Base-by-base conservation (phyloP, 495 filamentous ascomycete genomes). In the Lasiosphaeria ovina region DNA sequence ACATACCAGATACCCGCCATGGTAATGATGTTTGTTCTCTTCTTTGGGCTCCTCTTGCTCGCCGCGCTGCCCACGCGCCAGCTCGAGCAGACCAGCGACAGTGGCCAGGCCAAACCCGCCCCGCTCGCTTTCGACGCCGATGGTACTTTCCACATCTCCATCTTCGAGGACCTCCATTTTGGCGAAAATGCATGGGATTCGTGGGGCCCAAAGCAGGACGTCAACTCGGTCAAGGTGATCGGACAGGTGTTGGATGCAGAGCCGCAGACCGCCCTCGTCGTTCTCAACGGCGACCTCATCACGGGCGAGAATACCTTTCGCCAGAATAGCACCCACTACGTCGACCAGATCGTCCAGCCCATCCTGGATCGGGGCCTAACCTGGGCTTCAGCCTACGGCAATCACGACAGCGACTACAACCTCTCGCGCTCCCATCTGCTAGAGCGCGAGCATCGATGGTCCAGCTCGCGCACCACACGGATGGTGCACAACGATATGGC, bases 281-380 rank as follows among this genome's bases (percentile, higher is more conserved):
- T 92, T 7, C 69, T 92, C 1, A 92, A 91, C 55, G 88, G 89
- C 40, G 89, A 91, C 62, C 74, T 91, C 9, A 86, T 91, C 60
- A 87, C 89, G 0, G 87, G 89, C 31, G 86, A 91, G 61, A 83
- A 84, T 57, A 82, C 82, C 1, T 83, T 77, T 44, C 65, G 76
- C 11, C 73, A 81, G 33, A 89, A 90, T 64, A 80, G 81, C 74
- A 71, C 47, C 76, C 54, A 72, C 24, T 88, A 89, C 58, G 36
- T 90, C 16, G 82, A 90, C 63, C 67, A 80, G 45, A 83, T 91
- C 5, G 83, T 90, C 14, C 59, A 50, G 2, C 76, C 88, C 1
- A 69, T 91, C 3, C 71, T 86, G 0, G 52, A 79, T 3, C 76
- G 76, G 4, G 71, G 74, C 5, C 65, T 87, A 0, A 73, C 75